Percentiles rank a stretch among this genome's conserved stretches.
These are phyloP conservation scores for Cladosporium sp. DNA, from an alignment of 2,329 filamentous ascomycete genomes.

Conservation along the genomic window DNA sequence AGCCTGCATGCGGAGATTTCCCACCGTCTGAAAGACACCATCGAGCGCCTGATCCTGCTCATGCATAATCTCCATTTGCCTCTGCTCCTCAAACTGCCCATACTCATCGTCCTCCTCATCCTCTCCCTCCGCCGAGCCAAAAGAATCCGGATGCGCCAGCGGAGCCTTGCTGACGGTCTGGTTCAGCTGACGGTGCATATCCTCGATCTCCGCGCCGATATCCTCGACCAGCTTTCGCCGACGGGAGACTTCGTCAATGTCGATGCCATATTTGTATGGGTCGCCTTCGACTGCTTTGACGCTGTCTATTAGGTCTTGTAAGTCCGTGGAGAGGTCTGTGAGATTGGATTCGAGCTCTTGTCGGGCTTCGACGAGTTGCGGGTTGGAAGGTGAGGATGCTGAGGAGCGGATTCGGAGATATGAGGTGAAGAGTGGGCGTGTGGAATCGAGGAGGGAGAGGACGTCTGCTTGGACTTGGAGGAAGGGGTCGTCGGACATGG, in stretches of 20 bases:
- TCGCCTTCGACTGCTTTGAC: slow-evolving; percentile 84
- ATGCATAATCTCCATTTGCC: slow-evolving; percentile 86
- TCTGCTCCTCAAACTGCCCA: slow-evolving; percentile 72
- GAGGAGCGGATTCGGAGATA: slow-evolving; percentile 94
- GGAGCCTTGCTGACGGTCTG: slow-evolving; percentile 52
- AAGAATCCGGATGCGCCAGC: slow-evolving; percentile 58
- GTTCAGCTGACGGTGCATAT: slow-evolving; percentile 78
- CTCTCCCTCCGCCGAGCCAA: slow-evolving; percentile 29
- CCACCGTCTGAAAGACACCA: slow-evolving; percentile 87
- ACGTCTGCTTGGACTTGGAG: slow-evolving; percentile 63
- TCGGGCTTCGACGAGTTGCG: slow-evolving; percentile 61
- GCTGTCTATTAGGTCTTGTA: slow-evolving; percentile 80
- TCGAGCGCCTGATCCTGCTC: slow-evolving; percentile 93
- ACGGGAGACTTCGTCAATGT: slow-evolving; percentile 73
- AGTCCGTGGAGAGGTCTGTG: slow-evolving; percentile 69
- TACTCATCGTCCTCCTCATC: slow-evolving; percentile 53
- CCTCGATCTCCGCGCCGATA: slow-evolving; percentile 80
- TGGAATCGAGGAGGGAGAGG: slow-evolving; percentile 71
- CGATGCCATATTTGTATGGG: slow-evolving; percentile 80
- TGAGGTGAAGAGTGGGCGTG: slow-evolving; percentile 83
- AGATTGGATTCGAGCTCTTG: slow-evolving; percentile 76
- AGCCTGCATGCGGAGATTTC: slow-evolving; percentile 82
- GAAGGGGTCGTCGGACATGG: slow-evolving; percentile 42
- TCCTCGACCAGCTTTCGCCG: slow-evolving; percentile 80
- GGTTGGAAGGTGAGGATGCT: slow-evolving; percentile 63